Percentiles rank a stretch among this genome's conserved stretches.
Evolutionary conservation across 2,329 filamentous ascomycete species (phyloP).

Genomic region (Gliomastix tumulicola): DNA sequence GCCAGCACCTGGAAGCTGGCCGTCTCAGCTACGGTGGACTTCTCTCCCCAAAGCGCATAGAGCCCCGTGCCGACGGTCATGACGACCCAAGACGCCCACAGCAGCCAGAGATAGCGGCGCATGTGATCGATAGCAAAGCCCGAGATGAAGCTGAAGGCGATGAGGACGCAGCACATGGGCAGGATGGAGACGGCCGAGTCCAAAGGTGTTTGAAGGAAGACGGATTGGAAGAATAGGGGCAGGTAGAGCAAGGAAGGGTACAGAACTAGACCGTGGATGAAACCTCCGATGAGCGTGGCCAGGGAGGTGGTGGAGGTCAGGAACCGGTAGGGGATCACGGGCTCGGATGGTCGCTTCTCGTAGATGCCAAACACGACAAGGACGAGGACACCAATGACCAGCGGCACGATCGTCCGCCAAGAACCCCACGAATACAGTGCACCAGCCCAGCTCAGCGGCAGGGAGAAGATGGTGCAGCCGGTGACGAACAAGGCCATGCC

Average conservation of each 20-base stretch:
- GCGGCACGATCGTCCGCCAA: constrained; percentile 21
- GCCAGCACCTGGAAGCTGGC: constrained; percentile 15
- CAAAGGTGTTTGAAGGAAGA: constrained; percentile 16
- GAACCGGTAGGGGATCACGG: constrained; percentile 20
- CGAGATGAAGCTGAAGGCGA: background rate
- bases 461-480: constrained; percentile 14
- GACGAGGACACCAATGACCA: constrained; percentile 17
- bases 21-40: constrained; percentile 1
- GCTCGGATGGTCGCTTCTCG: constrained; percentile 15
- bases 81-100: constrained; percentile 14
- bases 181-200: constrained; percentile 16
- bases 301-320: constrained; percentile 20
- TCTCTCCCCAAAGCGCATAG: constrained; percentile 7
- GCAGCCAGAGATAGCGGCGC: background rate
- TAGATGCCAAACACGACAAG: constrained; percentile 18
- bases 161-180: constrained; percentile 13
- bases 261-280: constrained; percentile 20
- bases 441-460: constrained; percentile 25
- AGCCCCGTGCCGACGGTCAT: constrained; percentile 12
- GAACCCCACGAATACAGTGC: constrained; percentile 22
- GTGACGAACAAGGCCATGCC: constrained; percentile 16
- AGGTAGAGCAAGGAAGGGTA: constrained; percentile 18
- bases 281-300: constrained; percentile 7
- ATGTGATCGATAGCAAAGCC: background rate
- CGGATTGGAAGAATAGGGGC: constrained; percentile 22